Evolutionary conservation across 2,329 filamentous ascomycete species (phyloP), one percentile per base, ranked within the genome.

Genomic region (Colletotrichum sp.): DNA sequence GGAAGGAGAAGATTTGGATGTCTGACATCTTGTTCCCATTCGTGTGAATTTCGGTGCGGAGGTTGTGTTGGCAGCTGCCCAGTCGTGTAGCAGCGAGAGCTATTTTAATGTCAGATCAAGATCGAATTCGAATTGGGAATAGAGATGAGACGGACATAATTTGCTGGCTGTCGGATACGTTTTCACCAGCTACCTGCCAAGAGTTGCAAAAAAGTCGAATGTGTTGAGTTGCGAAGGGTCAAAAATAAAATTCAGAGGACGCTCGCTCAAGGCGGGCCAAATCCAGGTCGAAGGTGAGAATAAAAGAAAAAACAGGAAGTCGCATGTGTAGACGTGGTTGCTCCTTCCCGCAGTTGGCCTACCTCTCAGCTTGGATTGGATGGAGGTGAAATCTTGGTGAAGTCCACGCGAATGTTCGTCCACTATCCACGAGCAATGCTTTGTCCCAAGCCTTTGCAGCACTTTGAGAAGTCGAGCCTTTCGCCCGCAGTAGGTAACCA

Each of bases 151-250:
- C 55, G 22, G 16, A 58, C 25, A 30, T 1, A 25, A 6, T 15
- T 16, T 25, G 0, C 13, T 58, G 0, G 1, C 28, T 0, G 25
- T 0, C 27, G 25, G 4, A 58, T 27, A 0, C 16, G 13, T 58
- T 58, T 58, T 28, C 25, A 1, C 22, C 55, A 2, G 0, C 55
- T 10, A 0, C 55, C 1, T 58, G 6, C n/a, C 55, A 28, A 1
- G 25, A 9, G 3, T 18, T 16, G 13, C 1, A 1, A 58, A 28
- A 58, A 58, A 0, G 25, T 58, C 3, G 15, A 4, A 27, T 28
- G 1, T 58, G 55, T 58, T 58, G 55, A 58, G 4, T 28, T 28
- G 55, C 1, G 22, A 28, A 58, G 15, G 13, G 8, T 58, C 6
- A 2, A 58, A 28, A 58, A 28, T 0, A 58, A 58, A 58, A 4